Evolutionary conservation across 495 filamentous ascomycete genomes (phyloP), one percentile per base, ranked within the genome.

Genomic region (Xanthoparmelia taractica): DNA sequence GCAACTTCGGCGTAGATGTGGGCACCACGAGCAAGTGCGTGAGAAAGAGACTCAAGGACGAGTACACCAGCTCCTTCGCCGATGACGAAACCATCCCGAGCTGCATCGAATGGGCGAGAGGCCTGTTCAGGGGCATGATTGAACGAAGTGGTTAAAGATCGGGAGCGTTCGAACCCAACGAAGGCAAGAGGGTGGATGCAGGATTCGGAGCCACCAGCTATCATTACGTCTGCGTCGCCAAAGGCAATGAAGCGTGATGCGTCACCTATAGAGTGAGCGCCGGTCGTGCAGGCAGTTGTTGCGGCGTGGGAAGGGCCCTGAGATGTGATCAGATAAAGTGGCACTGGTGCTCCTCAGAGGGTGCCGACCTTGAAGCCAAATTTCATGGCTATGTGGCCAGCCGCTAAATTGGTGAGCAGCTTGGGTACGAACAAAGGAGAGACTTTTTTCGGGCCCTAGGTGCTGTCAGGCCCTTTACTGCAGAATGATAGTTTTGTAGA

Each of bases 131-230:
- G 92, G n/a, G 77, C 73, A 60, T 89, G 76, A 70, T 97, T 96
- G 75, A 82, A 94, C 2, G 77, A 80, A 0, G 89, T 95, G 4
- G 90, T 87, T 29, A 98, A 79, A 57, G 90, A 96, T 58, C 91
- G 83, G 4, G 91, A 91, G 37, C 92, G 81, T 23, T 91, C 86
- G 73, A 98, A 98, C 25, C 94, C 94, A 8, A 90, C 87, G 61
- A 98, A 86, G 25, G 93, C 89, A 29, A 98, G 79, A 17, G 94
- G 94, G 69, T 98, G 92, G 64, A 98, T 96, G 73, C 94, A 98
- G 3, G 93, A 92, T 75, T 98, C 94, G 12, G 91, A 84, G 17
- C 92, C 93, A 36, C 94, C 94, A 41, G 94, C 92, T 17, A 98
- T 76, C 92, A 98, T 97, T 31, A 97, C 85, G 70, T 96, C 83